Percentiles rank a stretch among this genome's conserved stretches.
Evolutionary conservation across 2,329 filamentous ascomycete species (phyloP).

Genomic region (Stemphylium lycopersici): DNA sequence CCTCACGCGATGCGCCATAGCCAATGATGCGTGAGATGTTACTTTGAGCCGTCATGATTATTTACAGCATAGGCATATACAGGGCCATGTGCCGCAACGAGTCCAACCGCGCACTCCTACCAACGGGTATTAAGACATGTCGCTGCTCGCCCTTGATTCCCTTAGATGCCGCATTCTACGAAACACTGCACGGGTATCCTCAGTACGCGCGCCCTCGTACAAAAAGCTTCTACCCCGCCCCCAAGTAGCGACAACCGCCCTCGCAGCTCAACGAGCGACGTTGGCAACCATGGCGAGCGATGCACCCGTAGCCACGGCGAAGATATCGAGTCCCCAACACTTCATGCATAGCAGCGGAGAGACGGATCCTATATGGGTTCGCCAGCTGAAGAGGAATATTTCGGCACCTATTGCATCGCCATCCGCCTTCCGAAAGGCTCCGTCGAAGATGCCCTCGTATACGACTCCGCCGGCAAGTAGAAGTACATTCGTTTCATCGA

Average conservation of each 20-base stretch:
- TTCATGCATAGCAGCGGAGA: constrained; percentile 57
- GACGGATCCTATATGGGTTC: constrained; percentile 61
- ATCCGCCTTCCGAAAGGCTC: constrained; percentile 59
- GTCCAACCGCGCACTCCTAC: not conserved
- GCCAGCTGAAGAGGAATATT: constrained; percentile 59
- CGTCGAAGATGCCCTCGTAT: constrained; percentile 62
- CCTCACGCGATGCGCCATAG: not conserved
- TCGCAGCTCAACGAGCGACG: constrained; percentile 10
- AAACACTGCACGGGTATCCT: constrained; percentile 3
- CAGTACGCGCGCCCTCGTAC: constrained; percentile 1
- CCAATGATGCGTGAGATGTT: constrained; percentile 17
- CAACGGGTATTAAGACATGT: constrained; percentile 18
- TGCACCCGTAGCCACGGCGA: constrained; percentile 9
- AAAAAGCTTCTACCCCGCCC: constrained; percentile 1
- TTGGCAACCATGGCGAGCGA: constrained; percentile 21
- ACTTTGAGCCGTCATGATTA: constrained; percentile 23
- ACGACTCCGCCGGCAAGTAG: constrained; percentile 62
- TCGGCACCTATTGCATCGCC: constrained; percentile 64
- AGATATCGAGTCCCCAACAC: constrained; percentile 36
- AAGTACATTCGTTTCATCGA: constrained; percentile 62
- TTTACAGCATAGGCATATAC: constrained; percentile 4
- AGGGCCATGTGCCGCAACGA: constrained; percentile 16
- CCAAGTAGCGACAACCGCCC: constrained; percentile 1
- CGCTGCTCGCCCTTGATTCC: constrained; percentile 19
- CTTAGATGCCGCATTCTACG: constrained; percentile 10